Base-by-base conservation (phyloP, 1,284 basidiomycete genomes). In the Ceratobasidium papillatum region DNA sequence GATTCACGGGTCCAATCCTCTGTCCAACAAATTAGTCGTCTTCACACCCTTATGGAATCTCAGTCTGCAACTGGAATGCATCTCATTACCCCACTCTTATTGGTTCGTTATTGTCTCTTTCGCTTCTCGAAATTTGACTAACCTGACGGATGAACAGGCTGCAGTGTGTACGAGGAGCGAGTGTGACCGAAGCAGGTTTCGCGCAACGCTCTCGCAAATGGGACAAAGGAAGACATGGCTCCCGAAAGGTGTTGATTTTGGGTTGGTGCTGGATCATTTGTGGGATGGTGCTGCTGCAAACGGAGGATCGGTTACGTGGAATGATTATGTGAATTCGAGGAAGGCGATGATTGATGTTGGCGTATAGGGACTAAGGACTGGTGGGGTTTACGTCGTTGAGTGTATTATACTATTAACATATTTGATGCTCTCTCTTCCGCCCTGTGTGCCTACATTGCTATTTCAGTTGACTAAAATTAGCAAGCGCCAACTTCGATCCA, bases 271-370 rank as follows among this genome's bases (percentile, higher is more conserved):
- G 17, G 63, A 65, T 34, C 43, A 65, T 36, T 36, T 65, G 11
- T 65, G 63, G 63, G 25, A 49, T 9, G 19, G 63, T 2, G 30
- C 45, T 51, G 63, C 22, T 1, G 30, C 30, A 7, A 45, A 49
- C 17, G 63, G 63, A 2, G 30, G 30, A 14, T 25, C 63, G 19
- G 45, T 65, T 36, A 51, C 11, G 14, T 65, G 47, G 63, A n/a
- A 30, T 7, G 25, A 65, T 51, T 65, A 65, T 49, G n/a, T 65
- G 19, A 52, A 7, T 51, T 66, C 64, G 30, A 64, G 38, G 25
- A 27, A 19, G 25, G 52, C n/a, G 8, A 52, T 52, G 49, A 52
- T 52, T 9, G 25, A 27, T 52, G 5, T 52, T 52, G 49, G 25
- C 19, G 49, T 43, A 51, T 34, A 49, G 27, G 7, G 17, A 75